Evolutionary conservation across 2,329 filamentous ascomycete species (phyloP).

Genomic region (Sarocladium strictum): DNA sequence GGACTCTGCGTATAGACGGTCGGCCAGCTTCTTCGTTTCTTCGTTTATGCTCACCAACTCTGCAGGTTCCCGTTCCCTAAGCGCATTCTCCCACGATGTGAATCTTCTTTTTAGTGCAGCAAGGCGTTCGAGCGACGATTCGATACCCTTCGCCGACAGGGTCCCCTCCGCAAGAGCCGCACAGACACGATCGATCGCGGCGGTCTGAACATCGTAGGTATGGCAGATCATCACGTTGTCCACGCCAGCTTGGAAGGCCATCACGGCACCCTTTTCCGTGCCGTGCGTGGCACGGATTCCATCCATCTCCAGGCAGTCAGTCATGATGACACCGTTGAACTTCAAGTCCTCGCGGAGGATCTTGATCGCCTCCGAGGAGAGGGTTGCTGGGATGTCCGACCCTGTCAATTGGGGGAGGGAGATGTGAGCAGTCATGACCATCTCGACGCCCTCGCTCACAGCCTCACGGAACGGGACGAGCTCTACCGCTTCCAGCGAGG

Average conservation of each 20-base stretch:
- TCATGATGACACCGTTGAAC: conserved; percentile 19
- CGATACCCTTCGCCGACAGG: conserved; percentile 13
- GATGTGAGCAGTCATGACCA: conserved; percentile 23
- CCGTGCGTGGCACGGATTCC: conserved; percentile 19
- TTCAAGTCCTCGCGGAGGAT: conserved; percentile 18
- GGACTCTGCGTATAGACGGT: conserved; percentile 15
- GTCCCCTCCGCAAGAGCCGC: conserved; percentile 14
- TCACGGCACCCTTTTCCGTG: conserved; percentile 18
- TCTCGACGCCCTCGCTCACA: conserved; percentile 17
- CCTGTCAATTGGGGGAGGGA: conserved; percentile 17
- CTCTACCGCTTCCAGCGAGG: conserved; percentile 16
- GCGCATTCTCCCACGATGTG: conserved; percentile 18
- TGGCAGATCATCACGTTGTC: conserved; percentile 24
- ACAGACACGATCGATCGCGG: conserved; percentile 19
- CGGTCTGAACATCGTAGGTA: conserved; percentile 19
- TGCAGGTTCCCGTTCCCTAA: conserved; percentile 9
- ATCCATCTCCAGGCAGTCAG: conserved; percentile 22
- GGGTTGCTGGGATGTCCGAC: conserved; percentile 16
- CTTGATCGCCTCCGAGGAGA: conserved; percentile 17
- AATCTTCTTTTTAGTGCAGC: conserved; percentile 16
- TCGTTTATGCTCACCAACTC: conserved; percentile 14
- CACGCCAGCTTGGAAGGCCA: conserved; percentile 20
- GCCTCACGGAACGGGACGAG: conserved; percentile 18
- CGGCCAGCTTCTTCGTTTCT: conserved; percentile 14
- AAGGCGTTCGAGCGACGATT: conserved; percentile 16